phyloP scores from a whole-genome alignment of 768 basidiomycete species.

The Suillus paluster region DNA sequence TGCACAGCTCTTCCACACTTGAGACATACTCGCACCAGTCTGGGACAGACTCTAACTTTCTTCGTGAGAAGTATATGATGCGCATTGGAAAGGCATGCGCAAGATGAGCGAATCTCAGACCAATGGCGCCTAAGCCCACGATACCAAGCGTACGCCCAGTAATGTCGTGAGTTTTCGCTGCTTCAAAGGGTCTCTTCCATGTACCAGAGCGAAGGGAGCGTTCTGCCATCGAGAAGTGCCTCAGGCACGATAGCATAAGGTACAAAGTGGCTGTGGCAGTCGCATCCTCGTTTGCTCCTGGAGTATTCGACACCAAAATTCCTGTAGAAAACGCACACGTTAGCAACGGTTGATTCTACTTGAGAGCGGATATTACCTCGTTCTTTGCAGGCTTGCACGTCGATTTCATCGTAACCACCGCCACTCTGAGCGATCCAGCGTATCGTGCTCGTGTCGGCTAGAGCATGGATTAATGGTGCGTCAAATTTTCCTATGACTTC shows the following conservation, averaged over 20 bases:
- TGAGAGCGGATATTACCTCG: conserved; percentile 51
- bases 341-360: background rate
- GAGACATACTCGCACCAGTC: conserved; percentile 79
- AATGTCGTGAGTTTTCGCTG: conserved; percentile 56
- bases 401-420: conserved; percentile 85
- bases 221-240: conserved; percentile 72
- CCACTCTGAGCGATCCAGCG: conserved; percentile 89
- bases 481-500: conserved; percentile 75
- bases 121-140: conserved; percentile 74
- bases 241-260: conserved; percentile 71
- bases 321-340: conserved; percentile 41
- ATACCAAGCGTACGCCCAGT: conserved; percentile 70
- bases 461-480: conserved; percentile 65
- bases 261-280: conserved; percentile 84
- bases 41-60: conserved; percentile 57
- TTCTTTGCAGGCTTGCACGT: conserved; percentile 70
- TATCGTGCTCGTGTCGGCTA: conserved; percentile 56
- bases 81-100: conserved; percentile 85
- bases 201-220: conserved; percentile 48
- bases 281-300: conserved; percentile 82
- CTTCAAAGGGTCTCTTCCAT: conserved; percentile 59
- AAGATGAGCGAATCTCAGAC: conserved; percentile 65
- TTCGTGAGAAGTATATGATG: conserved; percentile 74
- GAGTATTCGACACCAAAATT: conserved; percentile 81
- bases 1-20: conserved; percentile 62